Base-by-base conservation (phyloP, 2,329 filamentous ascomycete species). In the Triangularia setosa region DNA sequence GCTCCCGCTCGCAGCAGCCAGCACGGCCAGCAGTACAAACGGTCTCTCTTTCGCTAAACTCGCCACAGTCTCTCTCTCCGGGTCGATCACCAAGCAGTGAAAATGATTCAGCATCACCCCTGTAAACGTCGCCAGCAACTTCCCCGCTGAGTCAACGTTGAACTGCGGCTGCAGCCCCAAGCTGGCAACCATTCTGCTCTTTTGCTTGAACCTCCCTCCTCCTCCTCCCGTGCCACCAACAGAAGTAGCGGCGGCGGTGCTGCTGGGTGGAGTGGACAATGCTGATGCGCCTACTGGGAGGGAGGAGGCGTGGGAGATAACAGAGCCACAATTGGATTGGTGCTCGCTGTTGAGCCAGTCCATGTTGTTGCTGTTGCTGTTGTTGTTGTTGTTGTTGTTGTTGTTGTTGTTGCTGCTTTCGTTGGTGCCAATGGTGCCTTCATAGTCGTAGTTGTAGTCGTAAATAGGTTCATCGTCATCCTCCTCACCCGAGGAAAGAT, bases 21-120 rank as follows among this genome's bases (percentile, higher is more conserved):
- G 73, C 18, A 87, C 80, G 1, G 84, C 80, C 12, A 87, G 72
- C 35, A 87, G 71, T 18, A 87, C 74, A 68, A 87, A 85, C 0
- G 85, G 85, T 25, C 77, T 76, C 1, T 78, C 73, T 23, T 75
- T 73, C 1, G 83, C 80, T 48, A 86, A 74, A 0, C 73, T 73
- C 4, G 76, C 69, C 4, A 85, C 80, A 0, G 79, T 78, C 0
- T 75, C 76, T 7, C 12, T 23, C 11, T 78, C 78, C 0, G 74
- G 74, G 0, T 71, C 73, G 6, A 83, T 73, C 3, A 75, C 69
- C n/a, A 83, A 75, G 65, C 76, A 82, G 0, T 80, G 83, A 60
- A 79, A 81, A 35, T 78, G 74, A 1, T 70, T 65, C 21, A 82
- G 58, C 79, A 81, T 84, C 7, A 68, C 68, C 6, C 68, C 64